Percentiles rank a stretch among this genome's conserved stretches.
Evolutionary conservation across 371 early-diverging fungal genomes (phyloP).

Genomic region (Apophysomyces elegans): DNA sequence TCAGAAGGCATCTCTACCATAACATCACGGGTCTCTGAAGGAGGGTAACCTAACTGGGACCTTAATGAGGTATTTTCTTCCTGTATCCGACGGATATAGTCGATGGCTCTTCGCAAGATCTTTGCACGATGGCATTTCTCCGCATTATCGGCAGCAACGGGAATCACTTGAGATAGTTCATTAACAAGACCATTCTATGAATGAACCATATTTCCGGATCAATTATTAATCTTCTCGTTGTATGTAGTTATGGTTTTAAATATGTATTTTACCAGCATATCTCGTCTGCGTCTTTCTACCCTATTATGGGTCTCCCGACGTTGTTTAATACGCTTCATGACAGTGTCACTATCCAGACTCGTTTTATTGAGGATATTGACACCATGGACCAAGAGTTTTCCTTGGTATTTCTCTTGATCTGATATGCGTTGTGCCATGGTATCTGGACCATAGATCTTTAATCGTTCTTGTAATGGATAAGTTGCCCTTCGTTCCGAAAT

Average conservation of each 20-base stretch:
- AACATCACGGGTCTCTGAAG: background rate
- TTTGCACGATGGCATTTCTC: slow-evolving; percentile 31
- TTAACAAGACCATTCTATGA: slow-evolving; percentile 27
- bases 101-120: slow-evolving; percentile 30
- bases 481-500: slow-evolving; percentile 28
- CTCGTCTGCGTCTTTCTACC: slow-evolving; percentile 61
- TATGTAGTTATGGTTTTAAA: too few relatives aligned
- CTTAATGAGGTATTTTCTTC: slow-evolving; percentile 25
- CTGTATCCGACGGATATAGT: slow-evolving; percentile 33
- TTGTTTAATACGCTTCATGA: slow-evolving; percentile 57
- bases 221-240: too few relatives aligned
- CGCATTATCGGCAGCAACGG: slow-evolving; percentile 16
- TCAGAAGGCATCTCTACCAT: background rate
- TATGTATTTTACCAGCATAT: slow-evolving; percentile 33
- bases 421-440: slow-evolving; percentile 25
- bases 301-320: slow-evolving; percentile 62
- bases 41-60: slow-evolving; percentile 14
- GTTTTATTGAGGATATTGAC: slow-evolving; percentile 62
- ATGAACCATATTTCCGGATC: too few relatives aligned
- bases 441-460: slow-evolving; percentile 30
- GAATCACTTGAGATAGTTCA: slow-evolving; percentile 27
- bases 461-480: slow-evolving; percentile 28
- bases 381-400: slow-evolving; percentile 46
- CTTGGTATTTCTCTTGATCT: slow-evolving; percentile 23
- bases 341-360: slow-evolving; percentile 57